A percentile compares a stretch with the other conserved stretches of the same genome.
Evolutionary conservation across 164 flowering plant genomes (phyloP).

Genomic region (Euptelea pleiosperma): DNA sequence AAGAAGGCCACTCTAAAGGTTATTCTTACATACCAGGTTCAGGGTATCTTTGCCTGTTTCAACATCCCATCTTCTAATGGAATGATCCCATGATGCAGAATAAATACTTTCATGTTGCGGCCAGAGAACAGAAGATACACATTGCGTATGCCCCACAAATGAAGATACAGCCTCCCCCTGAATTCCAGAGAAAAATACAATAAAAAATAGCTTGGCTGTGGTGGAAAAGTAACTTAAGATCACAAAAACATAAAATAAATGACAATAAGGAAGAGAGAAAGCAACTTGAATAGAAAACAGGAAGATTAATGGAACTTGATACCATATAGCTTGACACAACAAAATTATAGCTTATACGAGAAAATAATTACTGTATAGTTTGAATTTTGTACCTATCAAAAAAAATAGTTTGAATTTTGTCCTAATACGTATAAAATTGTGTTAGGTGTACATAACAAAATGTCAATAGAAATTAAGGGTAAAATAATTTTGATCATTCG

Average conservation of each 20-base stretch:
- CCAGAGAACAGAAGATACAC: constrained; percentile 87
- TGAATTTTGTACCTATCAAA: too few species aligned
- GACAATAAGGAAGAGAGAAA: too few species aligned
- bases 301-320: too few species aligned
- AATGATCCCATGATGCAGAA: constrained; percentile 97
- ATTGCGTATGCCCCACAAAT: constrained; percentile 83
- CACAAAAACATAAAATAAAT: background rate
- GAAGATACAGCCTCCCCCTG: constrained; percentile 77
- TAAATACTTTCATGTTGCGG: constrained; percentile 57
- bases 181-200: constrained; percentile 12
- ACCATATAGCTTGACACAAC: too few species aligned
- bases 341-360: too few species aligned
- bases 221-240: background rate
- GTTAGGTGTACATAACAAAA: too few species aligned
- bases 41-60: constrained; percentile 71
- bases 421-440: too few species aligned
- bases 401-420: too few species aligned
- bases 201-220: background rate
- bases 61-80: constrained; percentile 85
- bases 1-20: background rate
- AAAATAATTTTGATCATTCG: too few species aligned
- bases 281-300: too few species aligned
- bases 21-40: constrained; percentile 44
- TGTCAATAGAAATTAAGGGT: too few species aligned
- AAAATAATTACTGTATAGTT: too few species aligned